Base-by-base conservation (phyloP, 1,284 basidiomycete genomes). In the Ustilago bromivora region DNA sequence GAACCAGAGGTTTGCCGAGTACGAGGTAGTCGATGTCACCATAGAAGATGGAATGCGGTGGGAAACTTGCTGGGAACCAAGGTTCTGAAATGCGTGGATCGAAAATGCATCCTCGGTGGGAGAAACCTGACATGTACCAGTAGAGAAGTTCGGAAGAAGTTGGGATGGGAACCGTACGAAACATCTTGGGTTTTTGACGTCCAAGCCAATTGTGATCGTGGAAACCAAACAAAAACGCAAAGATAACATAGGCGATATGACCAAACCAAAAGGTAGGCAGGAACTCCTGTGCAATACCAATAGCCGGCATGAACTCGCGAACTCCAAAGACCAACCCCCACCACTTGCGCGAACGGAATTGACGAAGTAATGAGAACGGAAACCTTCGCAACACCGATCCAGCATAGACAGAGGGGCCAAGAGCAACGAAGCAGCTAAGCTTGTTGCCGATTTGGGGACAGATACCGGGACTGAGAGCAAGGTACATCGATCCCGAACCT, bases 181-280 rank as follows among this genome's bases (percentile, higher is more conserved):
- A 85, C 28, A 85, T 77, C 79, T 85, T 85, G 61, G 82, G 82
- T 61, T 84, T 85, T 65, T 85, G 82, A 59, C 84, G 83, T 8
- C 67, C 54, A 43, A 83, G 55, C 83, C 81, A 84, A 67, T 83
- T 84, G 78, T 82, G 81, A 62, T 84, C 83, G 70, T 85, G 79
- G 76, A 84, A 84, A 57, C 80, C 81, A 66, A 85, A 85, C 57
- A 85, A 64, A 75, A 79, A 85, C 4, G 73, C 66, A 66, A 85
- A 85, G 57, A 85, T 73, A 63, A 84, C 80, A 66, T 80, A 84
- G 60, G 71, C 84, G n/a, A 85, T 64, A 75, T 85, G 84, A 19
- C 84, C 84, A 58, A 85, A 84, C 64, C 66, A 65, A 59, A 67
- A 85, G n/a, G 82, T 61, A 13, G 84, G 84, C 13, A 82, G 61